These are phyloP conservation scores for Biscutella laevigata DNA, from an alignment of 441 rosid genomes.

Conservation along the genomic window DNA sequence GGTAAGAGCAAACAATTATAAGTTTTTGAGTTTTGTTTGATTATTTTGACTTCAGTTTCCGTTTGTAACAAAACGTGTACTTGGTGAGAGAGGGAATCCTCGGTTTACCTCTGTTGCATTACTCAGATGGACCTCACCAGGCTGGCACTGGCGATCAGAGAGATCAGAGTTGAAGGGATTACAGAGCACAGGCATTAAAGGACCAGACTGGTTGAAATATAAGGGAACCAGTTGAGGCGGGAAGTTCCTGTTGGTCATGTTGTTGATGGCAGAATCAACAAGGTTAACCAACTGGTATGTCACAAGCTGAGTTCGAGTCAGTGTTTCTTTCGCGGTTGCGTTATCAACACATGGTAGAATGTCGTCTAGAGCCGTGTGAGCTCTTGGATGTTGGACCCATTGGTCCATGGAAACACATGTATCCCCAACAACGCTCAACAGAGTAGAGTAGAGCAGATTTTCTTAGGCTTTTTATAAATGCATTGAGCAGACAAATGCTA, in stretches of 20 bases:
- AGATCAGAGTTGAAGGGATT: conserved; percentile 69
- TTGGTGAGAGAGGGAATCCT: background rate
- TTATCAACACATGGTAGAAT: conserved; percentile 85
- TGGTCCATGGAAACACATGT: conserved; percentile 84
- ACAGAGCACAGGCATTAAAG: conserved; percentile 64
- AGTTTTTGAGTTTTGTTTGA: background rate
- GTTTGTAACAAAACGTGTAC: background rate
- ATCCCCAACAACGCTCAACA: conserved; percentile 58
- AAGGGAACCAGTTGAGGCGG: conserved; percentile 35
- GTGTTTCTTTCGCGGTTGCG: conserved; percentile 71
- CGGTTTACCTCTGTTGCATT: conserved; percentile 63
- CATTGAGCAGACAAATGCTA: background rate
- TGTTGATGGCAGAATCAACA: conserved; percentile 42
- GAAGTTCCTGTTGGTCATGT: conserved; percentile 41
- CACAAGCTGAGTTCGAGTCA: conserved; percentile 48
- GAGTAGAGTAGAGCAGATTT: background rate
- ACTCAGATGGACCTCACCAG: conserved; percentile 52
- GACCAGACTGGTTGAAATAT: conserved; percentile 90
- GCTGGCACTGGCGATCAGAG: conserved; percentile 43
- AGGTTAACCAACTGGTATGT: conserved; percentile 44
- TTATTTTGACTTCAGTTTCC: background rate
- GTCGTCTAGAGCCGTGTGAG: conserved; percentile 78
- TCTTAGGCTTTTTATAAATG: conserved; percentile 2
- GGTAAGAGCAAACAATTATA: too few relatives aligned
- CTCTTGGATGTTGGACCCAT: conserved; percentile 73